Conservation (phyloP, 169 alveolate genomes). For the Eimeria nieschulzi region DNA sequence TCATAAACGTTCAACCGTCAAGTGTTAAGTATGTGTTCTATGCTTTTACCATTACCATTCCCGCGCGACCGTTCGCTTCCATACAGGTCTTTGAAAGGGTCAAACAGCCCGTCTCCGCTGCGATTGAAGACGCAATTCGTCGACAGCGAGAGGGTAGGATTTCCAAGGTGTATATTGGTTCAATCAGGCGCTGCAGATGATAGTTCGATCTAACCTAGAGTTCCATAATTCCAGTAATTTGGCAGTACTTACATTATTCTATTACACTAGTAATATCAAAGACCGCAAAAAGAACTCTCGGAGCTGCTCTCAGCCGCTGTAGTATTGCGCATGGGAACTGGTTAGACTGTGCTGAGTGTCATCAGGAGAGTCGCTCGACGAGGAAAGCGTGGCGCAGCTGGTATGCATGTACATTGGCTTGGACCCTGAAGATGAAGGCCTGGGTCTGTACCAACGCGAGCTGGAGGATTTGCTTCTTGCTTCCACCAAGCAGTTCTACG, state of each 20-base stretch:
- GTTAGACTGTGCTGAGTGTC: too few species aligned
- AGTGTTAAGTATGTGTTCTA: neutral
- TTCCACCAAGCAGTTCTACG: slow-evolving; percentile 72
- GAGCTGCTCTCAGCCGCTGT: too few species aligned
- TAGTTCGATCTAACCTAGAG: neutral
- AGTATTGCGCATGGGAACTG: too few species aligned
- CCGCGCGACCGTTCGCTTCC: neutral
- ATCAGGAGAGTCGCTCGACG: slow-evolving; percentile 65
- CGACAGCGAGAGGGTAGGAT: slow-evolving; percentile 72
- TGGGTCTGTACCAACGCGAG: slow-evolving; percentile 75
- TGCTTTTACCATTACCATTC: neutral
- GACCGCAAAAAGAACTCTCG: too few species aligned
- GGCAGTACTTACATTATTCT: too few species aligned
- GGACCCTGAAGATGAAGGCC: slow-evolving; percentile 69
- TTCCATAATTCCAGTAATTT: neutral
- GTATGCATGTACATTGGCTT: slow-evolving; percentile 75
- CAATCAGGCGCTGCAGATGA: neutral
- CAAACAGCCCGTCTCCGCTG: slow-evolving; percentile 55
- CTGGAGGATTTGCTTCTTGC: slow-evolving; percentile 77
- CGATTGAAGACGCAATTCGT: slow-evolving; percentile 72
- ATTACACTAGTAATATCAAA: too few species aligned
- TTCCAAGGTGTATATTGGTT: neutral
- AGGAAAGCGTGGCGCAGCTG: slow-evolving; percentile 59
- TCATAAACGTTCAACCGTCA: neutral
- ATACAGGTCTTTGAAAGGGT: slow-evolving; percentile 73